These are phyloP conservation scores for Oryza meridionalis DNA, from an alignment of 176 grass and related monocot species.

Conservation along the genomic window DNA sequence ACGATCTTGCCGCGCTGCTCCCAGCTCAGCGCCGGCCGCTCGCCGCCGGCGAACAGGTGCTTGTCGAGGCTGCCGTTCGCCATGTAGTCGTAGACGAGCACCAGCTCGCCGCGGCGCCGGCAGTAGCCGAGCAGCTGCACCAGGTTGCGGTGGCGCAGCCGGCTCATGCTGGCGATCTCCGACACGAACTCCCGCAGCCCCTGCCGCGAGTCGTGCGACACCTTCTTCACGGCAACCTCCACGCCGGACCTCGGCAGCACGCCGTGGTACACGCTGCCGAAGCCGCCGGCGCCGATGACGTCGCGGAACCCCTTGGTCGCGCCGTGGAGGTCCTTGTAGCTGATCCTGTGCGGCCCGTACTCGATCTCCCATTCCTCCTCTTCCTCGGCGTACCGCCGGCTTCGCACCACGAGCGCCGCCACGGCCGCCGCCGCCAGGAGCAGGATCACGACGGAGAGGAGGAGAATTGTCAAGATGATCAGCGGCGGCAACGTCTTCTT, in stretches of 20 bases:
- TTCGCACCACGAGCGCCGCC: not conserved
- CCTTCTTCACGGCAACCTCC: slow-evolving; percentile 77
- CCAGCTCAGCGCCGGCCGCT: slow-evolving; percentile 51
- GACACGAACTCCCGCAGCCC: slow-evolving; percentile 76
- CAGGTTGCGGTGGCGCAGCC: slow-evolving; percentile 75
- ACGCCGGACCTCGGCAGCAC: slow-evolving; percentile 29
- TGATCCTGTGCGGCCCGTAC: slow-evolving; percentile 68
- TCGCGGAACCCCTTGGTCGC: slow-evolving; percentile 68
- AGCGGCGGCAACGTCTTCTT: slow-evolving; percentile 1
- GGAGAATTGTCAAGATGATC: not conserved
- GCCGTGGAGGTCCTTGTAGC: slow-evolving; percentile 59
- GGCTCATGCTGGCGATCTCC: slow-evolving; percentile 77
- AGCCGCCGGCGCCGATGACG: slow-evolving; percentile 67
- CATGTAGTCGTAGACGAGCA: slow-evolving; percentile 88
- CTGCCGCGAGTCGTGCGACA: slow-evolving; percentile 69
- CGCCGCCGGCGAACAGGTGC: slow-evolving; percentile 46
- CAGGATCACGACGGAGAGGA: not conserved
- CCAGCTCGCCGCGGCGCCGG: slow-evolving; percentile 63
- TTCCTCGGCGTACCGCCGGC: slow-evolving; percentile 51
- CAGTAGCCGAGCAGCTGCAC: slow-evolving; percentile 81
- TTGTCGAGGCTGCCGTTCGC: slow-evolving; percentile 68
- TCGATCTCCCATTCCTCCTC: slow-evolving; percentile 70
- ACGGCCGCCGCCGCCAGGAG: slow-evolving; percentile 5
- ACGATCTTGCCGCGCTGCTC: slow-evolving; percentile 57
- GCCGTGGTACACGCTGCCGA: slow-evolving; percentile 72